Conservation (phyloP, 805 yeast genomes). For the Zygosaccharomyces siamensis region DNA sequence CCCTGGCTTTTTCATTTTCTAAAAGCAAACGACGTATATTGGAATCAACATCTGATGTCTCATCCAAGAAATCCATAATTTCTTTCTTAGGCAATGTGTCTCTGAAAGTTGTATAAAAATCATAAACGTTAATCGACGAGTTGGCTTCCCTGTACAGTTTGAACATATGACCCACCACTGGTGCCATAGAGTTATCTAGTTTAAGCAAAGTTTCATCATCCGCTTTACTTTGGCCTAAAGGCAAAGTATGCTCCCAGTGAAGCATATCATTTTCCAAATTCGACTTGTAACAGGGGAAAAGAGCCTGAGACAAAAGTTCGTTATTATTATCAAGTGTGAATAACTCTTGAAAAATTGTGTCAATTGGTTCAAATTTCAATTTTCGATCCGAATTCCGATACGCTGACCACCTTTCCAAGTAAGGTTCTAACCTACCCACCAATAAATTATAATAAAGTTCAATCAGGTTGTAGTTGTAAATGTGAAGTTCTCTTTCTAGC, state of each 20-base stretch:
- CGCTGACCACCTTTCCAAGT: conserved; percentile 27
- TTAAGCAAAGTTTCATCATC: conserved; percentile 17
- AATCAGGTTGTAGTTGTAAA: conserved; percentile 29
- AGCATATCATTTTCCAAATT: conserved; percentile 33
- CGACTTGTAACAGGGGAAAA: conserved; percentile 30
- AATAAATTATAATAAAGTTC: conserved; percentile 31
- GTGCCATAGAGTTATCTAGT: conserved; percentile 41
- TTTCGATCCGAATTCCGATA: conserved; percentile 19
- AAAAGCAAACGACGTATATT: conserved; percentile 25
- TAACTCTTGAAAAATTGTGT: conserved; percentile 33
- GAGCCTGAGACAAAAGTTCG: conserved; percentile 29
- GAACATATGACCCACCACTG: conserved; percentile 54
- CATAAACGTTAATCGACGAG: conserved; percentile 59
- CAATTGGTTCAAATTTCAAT: conserved; percentile 29
- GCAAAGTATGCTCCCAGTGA: conserved; percentile 29
- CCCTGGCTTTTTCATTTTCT: conserved; percentile 30
- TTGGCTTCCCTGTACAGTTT: conserved; percentile 77
- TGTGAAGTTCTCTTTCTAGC: conserved; percentile 24
- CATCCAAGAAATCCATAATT: conserved; percentile 26
- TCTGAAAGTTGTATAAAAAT: conserved; percentile 59
- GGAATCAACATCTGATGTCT: conserved; percentile 26
- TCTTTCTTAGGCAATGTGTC: conserved; percentile 40
- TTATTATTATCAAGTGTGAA: conserved; percentile 33
- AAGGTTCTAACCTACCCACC: conserved; percentile 22
- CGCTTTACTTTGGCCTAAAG: conserved; percentile 3